Evolutionary conservation across 202 grass and related monocot species (phyloP).

Genomic region (Panicum virgatum): DNA sequence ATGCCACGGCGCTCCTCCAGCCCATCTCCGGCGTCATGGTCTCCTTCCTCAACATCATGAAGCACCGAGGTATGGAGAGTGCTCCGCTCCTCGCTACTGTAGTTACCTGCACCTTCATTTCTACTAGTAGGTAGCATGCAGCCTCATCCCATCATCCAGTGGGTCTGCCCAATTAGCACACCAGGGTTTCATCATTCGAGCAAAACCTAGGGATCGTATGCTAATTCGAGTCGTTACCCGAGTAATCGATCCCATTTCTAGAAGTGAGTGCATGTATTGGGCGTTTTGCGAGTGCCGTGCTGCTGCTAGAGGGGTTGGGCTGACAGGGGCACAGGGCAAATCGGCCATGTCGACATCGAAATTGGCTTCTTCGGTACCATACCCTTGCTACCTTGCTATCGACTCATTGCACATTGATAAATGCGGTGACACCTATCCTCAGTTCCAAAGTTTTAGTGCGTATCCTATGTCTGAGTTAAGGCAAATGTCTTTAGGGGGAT

Average conservation of each 20-base stretch:
- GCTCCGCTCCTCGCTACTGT: too few relatives aligned
- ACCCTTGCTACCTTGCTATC: not conserved
- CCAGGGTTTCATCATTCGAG: too few relatives aligned
- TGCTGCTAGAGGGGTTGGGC: not conserved
- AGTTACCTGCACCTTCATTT: too few relatives aligned
- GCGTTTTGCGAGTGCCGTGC: not conserved
- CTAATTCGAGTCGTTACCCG: too few relatives aligned
- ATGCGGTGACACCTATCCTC: not conserved
- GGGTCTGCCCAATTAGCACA: too few relatives aligned
- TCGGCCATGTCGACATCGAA: not conserved
- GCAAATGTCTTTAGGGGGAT: not conserved
- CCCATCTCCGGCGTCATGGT: slow-evolving; percentile 86
- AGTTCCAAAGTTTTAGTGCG: not conserved
- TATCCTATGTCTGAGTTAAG: not conserved
- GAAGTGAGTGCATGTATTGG: not conserved
- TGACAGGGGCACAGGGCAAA: not conserved
- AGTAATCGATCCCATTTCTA: not conserved
- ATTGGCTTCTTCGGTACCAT: not conserved
- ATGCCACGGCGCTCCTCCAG: slow-evolving; percentile 57
- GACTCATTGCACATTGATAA: not conserved
- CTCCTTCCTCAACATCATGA: slow-evolving; percentile 94
- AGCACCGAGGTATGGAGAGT: slow-evolving; percentile 67
- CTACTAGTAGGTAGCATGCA: too few relatives aligned
- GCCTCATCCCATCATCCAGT: too few relatives aligned
- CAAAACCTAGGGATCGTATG: too few relatives aligned